Evolutionary conservation across 768 basidiomycete genomes (phyloP), one percentile per base, ranked within the genome.

Genomic region (Macrolepiota albuminosa): DNA sequence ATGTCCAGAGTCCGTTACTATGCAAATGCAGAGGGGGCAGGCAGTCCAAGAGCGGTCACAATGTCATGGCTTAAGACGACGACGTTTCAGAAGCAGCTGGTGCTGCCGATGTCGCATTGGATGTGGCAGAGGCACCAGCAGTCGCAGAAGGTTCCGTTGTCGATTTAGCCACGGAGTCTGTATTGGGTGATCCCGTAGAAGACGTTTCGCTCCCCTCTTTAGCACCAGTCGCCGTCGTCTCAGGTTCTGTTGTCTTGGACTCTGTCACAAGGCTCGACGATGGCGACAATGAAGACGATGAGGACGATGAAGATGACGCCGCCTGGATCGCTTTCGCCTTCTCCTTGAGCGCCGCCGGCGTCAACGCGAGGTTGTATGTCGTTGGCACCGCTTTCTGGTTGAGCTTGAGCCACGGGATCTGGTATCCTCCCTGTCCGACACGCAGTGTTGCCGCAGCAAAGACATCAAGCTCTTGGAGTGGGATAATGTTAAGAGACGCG

Each of bases 361-460:
- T 60, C 16, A 77, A 66, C 6, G 61, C 65, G n/a, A 79, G 63
- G 29, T 65, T 55, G 62, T 87, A 89, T 9, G 67, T 61, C 34
- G 85, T 83, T 14, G 84, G 78, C 7, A 88, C 85, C 48, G 68
- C 64, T 43, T 69, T 71, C 68, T 88, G 85, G 37, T 73, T 69
- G 53, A 88, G 73, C 54, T 87, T 78, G 61, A 89, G 70, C 86
- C 85, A 89, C 11, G 88, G 87, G 46, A 88, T 69, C 59, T 75
- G 73, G 64, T 89, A 89, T 18, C 86, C 85, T 21, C 79, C 78
- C 14, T 72, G 64, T 4, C 81, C 85, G 11, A 84, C 73, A 47
- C 72, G 69, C 21, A 76, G 69, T 2, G 85, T 87, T 26, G 74
- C 70, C 13, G 76, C 80, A 2, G 82, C 73, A 37, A 72, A 71